Conservation (phyloP, 306 rosid species). For the Trifolium repens region DNA sequence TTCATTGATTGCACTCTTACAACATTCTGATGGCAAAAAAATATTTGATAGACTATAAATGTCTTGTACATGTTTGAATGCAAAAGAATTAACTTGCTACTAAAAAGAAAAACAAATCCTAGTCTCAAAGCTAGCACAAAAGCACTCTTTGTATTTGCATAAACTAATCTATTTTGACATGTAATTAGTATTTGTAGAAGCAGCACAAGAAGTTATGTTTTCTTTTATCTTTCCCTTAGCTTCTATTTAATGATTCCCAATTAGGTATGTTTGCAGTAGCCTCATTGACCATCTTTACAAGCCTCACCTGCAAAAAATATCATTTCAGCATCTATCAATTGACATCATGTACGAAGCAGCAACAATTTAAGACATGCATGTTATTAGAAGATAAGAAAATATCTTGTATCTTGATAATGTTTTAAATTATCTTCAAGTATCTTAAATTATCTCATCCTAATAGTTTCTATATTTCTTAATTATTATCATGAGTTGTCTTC, state of each 20-base stretch:
- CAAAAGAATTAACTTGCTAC: constrained; percentile 46
- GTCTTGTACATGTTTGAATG: constrained; percentile 41
- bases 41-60: background rate
- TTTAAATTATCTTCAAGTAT: no score
- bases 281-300: constrained; percentile 83
- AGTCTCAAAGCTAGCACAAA: constrained; percentile 31
- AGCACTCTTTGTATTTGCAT: constrained; percentile 38
- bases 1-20: constrained; percentile 11
- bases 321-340: constrained; percentile 6
- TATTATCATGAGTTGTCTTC: no score
- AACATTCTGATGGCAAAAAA: constrained; percentile 31
- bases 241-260: constrained; percentile 60
- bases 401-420: no score
- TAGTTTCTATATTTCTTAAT: no score
- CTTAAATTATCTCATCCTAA: no score
- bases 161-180: constrained; percentile 38
- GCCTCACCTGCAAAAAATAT: constrained; percentile 62
- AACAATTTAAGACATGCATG: background rate
- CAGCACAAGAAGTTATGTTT: constrained; percentile 2
- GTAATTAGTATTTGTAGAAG: constrained; percentile 30
- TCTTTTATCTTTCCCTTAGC: constrained; percentile 37
- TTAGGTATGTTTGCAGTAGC: constrained; percentile 74
- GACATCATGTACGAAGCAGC: background rate
- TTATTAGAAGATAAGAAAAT: no score
- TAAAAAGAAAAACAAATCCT: constrained; percentile 11